Base-by-base conservation (phyloP, 106 monocot genomes). In the Ottelia alismoides region DNA sequence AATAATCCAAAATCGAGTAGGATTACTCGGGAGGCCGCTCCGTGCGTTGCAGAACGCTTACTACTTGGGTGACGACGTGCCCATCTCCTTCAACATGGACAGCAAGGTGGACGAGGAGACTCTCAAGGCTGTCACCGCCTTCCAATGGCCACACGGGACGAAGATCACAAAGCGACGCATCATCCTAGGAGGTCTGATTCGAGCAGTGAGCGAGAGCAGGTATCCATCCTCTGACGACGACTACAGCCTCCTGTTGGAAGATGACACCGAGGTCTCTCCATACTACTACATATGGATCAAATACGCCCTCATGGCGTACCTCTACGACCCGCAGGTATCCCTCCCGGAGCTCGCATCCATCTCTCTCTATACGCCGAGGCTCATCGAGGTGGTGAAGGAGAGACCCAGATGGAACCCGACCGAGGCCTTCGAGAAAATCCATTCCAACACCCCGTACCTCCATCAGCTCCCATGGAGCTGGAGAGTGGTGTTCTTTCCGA, bases 211-310 rank as follows among this genome's bases (percentile, higher is more conserved):
- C 44, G 91, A 91, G 78, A 91, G 91, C 65, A 85, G 81, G 81
- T 91, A 91, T 64, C 91, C 91, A 19, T 30, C 85, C 14, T 63
- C 65, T 4, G 75, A 91, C 46, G 81, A 91, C 21, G 85, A 91
- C 26, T 91, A 68, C 62, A 85, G 91, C 35, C 73, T 91, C 25
- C 73, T 91, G 0, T 55, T 88, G 0, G 88, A 88, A 46, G 88
- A 88, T 55, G 88, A 88, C 70, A 88, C 83, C 31, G 88, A 88
- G 67, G 88, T 88, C 20, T 88, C 88, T 20, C 88, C 88, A 1
- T 88, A 83, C 73, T 88, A 88, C 73, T 88, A 79, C 68, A 68
- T 88, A 10, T 88, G 88, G 88, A 79, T 88, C 71, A 88, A 88
- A 57, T 88, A 83, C 30, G 79, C 83, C 0, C 76, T 88, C 45